These are phyloP conservation scores for Zea mays DNA, from an alignment of 176 grass and related monocot species.

Conservation along the genomic window DNA sequence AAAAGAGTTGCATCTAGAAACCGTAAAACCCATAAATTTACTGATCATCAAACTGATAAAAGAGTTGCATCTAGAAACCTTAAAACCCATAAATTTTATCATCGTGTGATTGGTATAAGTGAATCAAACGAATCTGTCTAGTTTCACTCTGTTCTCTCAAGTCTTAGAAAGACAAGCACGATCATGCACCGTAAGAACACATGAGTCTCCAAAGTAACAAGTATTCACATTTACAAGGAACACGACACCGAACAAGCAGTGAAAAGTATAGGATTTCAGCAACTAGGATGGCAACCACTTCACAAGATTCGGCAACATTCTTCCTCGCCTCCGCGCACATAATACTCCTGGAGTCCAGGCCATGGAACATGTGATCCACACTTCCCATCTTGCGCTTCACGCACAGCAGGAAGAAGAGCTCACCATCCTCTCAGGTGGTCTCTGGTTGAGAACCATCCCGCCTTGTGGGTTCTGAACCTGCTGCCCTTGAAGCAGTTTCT, in stretches of 20 bases:
- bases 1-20: no score
- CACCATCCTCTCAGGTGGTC: slow-evolving; percentile 60
- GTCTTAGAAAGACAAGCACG: slow-evolving; percentile 20
- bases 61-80: neutral
- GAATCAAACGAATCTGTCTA: slow-evolving; percentile 34
- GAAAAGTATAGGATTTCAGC: no score
- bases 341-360: slow-evolving; percentile 21
- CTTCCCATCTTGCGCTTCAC: slow-evolving; percentile 29
- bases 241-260: slow-evolving; percentile 45
- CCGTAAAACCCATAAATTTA: no score
- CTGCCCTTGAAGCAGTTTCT: slow-evolving; percentile 68
- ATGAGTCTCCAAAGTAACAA: slow-evolving; percentile 35
- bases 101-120: neutral
- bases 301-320: slow-evolving; percentile 31
- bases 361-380: slow-evolving; percentile 1
- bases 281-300: no score
- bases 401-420: slow-evolving; percentile 83
- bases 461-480: slow-evolving; percentile 53
- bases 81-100: neutral
- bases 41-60: neutral
- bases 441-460: slow-evolving; percentile 70
- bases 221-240: slow-evolving; percentile 72
- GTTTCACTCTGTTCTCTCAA: slow-evolving; percentile 23
- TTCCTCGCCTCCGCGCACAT: slow-evolving; percentile 21
- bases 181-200: slow-evolving; percentile 13